Evolutionary conservation across 2,329 filamentous ascomycete species (phyloP), one percentile per base, ranked within the genome.

Genomic region (Trichoderma sp.): DNA sequence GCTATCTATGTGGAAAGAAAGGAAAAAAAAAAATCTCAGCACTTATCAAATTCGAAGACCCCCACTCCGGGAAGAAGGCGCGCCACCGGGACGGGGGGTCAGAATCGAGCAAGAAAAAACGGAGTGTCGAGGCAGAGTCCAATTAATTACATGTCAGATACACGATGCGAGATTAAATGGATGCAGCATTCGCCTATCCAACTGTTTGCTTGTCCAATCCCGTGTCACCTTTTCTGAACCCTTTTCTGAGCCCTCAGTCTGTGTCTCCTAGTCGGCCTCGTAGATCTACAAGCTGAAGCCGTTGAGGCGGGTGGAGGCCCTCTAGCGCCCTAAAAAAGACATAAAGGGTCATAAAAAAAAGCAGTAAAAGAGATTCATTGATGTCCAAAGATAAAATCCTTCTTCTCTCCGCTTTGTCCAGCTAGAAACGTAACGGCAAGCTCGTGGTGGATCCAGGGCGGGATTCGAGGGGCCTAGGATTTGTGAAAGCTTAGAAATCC

Each of bases 401-500:
- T 34, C n/a, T 51, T 49, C 30, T 32, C 63, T 58, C 63, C 54
- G 63, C 63, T 59, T 58, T n/a, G 63, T 54, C 52, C 30, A 32
- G 13, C 63, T 26, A 58, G 46, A 66, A 39, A 66, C 51, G 63
- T 49, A 30, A 13, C 14, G 21, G 46, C n/a, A 51, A 37, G 14
- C 21, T 34, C 30, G 52, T 32, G 26, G 63, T 66, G 63, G 63
- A 37, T 54, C 39, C 63, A 30, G 24, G 16, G 34, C 52, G 63
- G n/a, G 30, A 26, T 24, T 56, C 16, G 54, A 21, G 49, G 30
- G 30, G 52, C 63, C 63, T 21, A 66, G 26, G 24, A 66, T 66
- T 68, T 54, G 54, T 67, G 65, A 60, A 21, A 54, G 65, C 65
- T 68, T 68, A 68, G 65, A 68, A 68, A 68, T 68, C 66, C 58